A percentile compares a stretch with the other conserved stretches of the same genome.
phyloP scores from a whole-genome alignment of 192 early-diverging fungal genomes.

The Neocallimastix lanati region DNA sequence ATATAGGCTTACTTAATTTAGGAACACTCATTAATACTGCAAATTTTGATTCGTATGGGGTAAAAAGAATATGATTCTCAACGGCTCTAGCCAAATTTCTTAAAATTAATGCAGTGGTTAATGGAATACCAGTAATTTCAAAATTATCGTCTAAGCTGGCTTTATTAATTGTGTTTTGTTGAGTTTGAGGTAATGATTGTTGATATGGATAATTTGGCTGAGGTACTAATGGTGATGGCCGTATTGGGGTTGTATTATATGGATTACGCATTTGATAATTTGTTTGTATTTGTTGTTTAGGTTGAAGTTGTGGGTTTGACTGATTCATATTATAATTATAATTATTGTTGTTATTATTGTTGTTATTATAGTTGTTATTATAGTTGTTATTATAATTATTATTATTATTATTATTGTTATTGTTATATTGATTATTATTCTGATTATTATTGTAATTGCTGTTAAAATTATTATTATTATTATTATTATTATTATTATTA shows the following conservation, averaged over 20 bases:
- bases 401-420: too few relatives aligned
- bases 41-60: not conserved
- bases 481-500: too few relatives aligned
- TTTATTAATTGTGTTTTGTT: not conserved
- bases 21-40: not conserved
- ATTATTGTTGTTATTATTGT: too few relatives aligned
- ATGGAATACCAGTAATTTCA: not conserved
- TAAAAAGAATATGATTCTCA: not conserved
- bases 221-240: not conserved
- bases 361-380: too few relatives aligned
- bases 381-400: too few relatives aligned
- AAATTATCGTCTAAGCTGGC: not conserved
- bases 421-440: too few relatives aligned
- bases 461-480: too few relatives aligned
- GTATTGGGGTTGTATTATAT: not conserved
- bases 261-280: not conserved
- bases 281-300: not conserved
- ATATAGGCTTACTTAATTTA: not conserved
- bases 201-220: not conserved
- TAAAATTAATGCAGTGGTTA: not conserved
- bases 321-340: too few relatives aligned
- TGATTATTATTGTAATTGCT: too few relatives aligned
- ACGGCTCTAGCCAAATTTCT: not conserved
- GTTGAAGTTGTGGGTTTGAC: not conserved
- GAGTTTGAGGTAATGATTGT: not conserved